These are phyloP conservation scores for Vigna radiata DNA, from an alignment of 306 rosid genomes.

Conservation along the genomic window DNA sequence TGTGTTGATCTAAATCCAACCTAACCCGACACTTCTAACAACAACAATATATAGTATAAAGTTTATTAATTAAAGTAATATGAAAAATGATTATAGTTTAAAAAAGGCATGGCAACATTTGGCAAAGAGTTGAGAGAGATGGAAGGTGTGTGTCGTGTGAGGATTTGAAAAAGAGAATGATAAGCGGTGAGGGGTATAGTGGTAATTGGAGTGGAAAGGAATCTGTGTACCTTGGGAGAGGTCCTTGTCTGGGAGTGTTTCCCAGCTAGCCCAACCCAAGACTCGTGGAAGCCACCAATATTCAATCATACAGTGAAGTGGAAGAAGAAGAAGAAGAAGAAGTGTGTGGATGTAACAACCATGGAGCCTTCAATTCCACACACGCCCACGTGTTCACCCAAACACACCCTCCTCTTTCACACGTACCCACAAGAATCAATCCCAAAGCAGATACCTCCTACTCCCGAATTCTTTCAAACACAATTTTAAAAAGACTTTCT, in stretches of 20 bases:
- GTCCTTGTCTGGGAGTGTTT: conserved; percentile 13
- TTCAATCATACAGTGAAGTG: background rate
- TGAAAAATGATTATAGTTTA: background rate
- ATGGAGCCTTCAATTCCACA: background rate
- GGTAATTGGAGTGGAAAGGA: conserved; percentile 15
- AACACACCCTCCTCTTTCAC: background rate
- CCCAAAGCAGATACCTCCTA: background rate
- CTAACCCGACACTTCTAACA: no score
- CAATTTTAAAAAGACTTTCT: background rate
- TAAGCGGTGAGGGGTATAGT: conserved; percentile 4
- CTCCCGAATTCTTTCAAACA: background rate
- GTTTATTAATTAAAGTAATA: background rate
- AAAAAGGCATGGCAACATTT: conserved; percentile 11
- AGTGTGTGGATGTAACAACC: background rate
- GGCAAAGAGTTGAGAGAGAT: background rate
- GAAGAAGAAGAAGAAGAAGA: no score
- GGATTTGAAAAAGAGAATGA: conserved; percentile 34
- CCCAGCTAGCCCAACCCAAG: conserved; percentile 20
- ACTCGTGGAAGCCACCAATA: conserved; percentile 13
- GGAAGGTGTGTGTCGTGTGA: conserved; percentile 3
- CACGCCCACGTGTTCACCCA: background rate
- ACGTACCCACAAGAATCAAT: background rate
- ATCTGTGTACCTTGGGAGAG: conserved; percentile 12
- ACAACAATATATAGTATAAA: background rate
- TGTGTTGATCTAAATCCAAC: no score